A percentile compares a stretch with the other conserved stretches of the same genome.
These are phyloP conservation scores for Diaporthe eres DNA, from an alignment of 2,329 filamentous ascomycete genomes.

Conservation along the genomic window DNA sequence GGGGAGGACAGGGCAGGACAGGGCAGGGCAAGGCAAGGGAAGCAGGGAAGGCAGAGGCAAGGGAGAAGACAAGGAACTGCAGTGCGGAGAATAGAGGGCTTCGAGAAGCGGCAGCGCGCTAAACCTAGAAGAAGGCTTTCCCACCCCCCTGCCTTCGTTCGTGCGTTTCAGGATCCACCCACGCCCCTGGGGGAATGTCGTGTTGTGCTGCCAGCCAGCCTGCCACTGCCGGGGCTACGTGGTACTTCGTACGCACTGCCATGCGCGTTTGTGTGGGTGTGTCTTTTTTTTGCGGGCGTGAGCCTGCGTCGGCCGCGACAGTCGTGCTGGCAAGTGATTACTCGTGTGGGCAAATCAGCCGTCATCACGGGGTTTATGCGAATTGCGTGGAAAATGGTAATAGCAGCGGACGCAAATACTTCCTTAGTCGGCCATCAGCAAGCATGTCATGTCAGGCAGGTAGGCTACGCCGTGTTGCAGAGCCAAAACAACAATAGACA, in stretches of 20 bases:
- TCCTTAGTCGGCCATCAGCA: background rate
- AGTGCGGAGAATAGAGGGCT: slow-evolving; percentile 41
- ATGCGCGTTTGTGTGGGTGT: background rate
- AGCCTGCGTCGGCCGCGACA: slow-evolving; percentile 30
- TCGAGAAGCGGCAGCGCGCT: slow-evolving; percentile 40
- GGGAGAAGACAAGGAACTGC: slow-evolving; percentile 28
- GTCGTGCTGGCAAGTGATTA: slow-evolving; percentile 1
- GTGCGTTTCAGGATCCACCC: slow-evolving; percentile 40
- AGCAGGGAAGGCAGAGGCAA: background rate
- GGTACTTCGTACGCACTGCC: background rate
- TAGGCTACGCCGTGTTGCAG: too few species aligned
- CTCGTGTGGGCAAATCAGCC: background rate
- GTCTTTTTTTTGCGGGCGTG: slow-evolving; percentile 15
- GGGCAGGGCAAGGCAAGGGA: background rate
- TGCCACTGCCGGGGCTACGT: slow-evolving; percentile 10
- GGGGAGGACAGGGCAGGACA: slow-evolving; percentile 11
- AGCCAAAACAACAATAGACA: slow-evolving; percentile 18
- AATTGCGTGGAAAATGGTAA: slow-evolving; percentile 16
- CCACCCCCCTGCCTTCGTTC: slow-evolving; percentile 20
- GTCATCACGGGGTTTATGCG: slow-evolving; percentile 34
- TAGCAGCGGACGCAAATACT: slow-evolving; percentile 2
- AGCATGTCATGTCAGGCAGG: background rate
- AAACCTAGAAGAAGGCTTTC: slow-evolving; percentile 34
- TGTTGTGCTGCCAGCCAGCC: slow-evolving; percentile 13
- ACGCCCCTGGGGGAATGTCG: slow-evolving; percentile 29